Base-by-base conservation (phyloP, 2,329 filamentous ascomycete species). In the Tolypocladium guangdongense region DNA sequence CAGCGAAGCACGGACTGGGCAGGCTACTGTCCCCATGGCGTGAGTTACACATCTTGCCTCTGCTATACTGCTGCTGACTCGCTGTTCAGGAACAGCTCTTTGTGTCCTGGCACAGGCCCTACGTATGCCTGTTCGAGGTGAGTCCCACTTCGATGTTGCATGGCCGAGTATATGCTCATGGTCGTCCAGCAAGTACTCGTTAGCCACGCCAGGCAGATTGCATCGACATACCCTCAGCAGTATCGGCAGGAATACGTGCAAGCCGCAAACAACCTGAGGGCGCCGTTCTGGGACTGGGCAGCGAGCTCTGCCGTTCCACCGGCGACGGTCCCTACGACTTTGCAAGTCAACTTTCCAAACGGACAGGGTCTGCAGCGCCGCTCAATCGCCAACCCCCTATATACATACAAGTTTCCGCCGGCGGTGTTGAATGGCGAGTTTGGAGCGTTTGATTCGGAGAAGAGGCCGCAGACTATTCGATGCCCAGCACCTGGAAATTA, bases 211-310 rank as follows among this genome's bases (percentile, higher is more conserved):
- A 71, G 72, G 58, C 62, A 61, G 4, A 73, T 81, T 22, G 78
- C 79, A 20, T 60, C 59, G 10, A 62, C 66, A 39, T 81, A 80
- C 57, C 69, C 67, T 18, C 57, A 52, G 54, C 60, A 35, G 55
- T 68, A 58, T 57, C 67, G 57, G 54, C 60, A 48, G 52, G 57
- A 55, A 20, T 81, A 81, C 58, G 57, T 63, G 24, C 58, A 68
- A 4, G 77, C 78, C 1, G 77, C 77, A 2, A 65, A 75, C 39
- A 64, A 60, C 0, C 68, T 81, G 32, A 71, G 78, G 35, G 64
- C 73, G 12, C 77, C 78, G 1, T 80, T 69, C 64, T 81, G 78
- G 78, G 78, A 81, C 64, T 82, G 77, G 78, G 77, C 71, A 2
- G 55, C 57, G 3, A 61, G 74, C 39, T 57, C 69, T 2, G 56